phyloP scores from a whole-genome alignment of 1,139 yeast genomes.

The Scheffersomyces titani region DNA sequence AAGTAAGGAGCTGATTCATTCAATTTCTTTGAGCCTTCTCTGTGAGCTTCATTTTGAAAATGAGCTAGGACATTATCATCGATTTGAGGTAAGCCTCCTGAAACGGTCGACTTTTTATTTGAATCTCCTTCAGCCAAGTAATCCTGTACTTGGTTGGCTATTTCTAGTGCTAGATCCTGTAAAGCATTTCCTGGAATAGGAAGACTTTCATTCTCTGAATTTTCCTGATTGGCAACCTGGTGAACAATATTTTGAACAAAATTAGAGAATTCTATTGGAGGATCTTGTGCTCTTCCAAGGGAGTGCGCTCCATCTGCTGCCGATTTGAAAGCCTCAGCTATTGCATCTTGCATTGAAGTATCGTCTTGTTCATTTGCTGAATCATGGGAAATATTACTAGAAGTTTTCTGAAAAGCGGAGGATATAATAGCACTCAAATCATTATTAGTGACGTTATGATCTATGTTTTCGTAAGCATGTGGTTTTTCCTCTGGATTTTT shows the following conservation, averaged over 20 bases:
- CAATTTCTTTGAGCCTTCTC: slow-evolving; percentile 14
- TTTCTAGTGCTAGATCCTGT: slow-evolving; percentile 35
- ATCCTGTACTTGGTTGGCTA: slow-evolving; percentile 36
- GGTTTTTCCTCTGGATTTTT: not conserved
- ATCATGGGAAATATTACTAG: slow-evolving; percentile 6
- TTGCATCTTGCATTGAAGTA: slow-evolving; percentile 30
- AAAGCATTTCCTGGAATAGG: slow-evolving; percentile 25
- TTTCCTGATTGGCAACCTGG: slow-evolving; percentile 16
- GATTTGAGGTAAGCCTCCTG: slow-evolving; percentile 32
- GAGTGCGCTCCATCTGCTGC: slow-evolving; percentile 12
- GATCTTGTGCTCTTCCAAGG: slow-evolving; percentile 2
- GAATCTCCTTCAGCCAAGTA: slow-evolving; percentile 15
- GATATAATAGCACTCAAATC: slow-evolving; percentile 18
- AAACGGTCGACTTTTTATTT: slow-evolving; percentile 9
- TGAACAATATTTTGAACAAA: slow-evolving; percentile 24
- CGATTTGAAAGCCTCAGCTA: slow-evolving; percentile 35
- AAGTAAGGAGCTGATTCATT: slow-evolving; percentile 3
- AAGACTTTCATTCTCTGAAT: slow-evolving; percentile 5
- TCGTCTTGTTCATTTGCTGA: slow-evolving; percentile 7
- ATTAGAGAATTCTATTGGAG: slow-evolving; percentile 16
- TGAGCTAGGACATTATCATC: slow-evolving; percentile 42
- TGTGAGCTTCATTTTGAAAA: slow-evolving; percentile 38
- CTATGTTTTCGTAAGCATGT: not conserved
- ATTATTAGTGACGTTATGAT: slow-evolving; percentile 11
- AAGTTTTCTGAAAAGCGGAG: slow-evolving; percentile 15